Evolutionary conservation across 345 rosid genomes (phyloP).

Genomic region (Eucalyptus camaldulensis): DNA sequence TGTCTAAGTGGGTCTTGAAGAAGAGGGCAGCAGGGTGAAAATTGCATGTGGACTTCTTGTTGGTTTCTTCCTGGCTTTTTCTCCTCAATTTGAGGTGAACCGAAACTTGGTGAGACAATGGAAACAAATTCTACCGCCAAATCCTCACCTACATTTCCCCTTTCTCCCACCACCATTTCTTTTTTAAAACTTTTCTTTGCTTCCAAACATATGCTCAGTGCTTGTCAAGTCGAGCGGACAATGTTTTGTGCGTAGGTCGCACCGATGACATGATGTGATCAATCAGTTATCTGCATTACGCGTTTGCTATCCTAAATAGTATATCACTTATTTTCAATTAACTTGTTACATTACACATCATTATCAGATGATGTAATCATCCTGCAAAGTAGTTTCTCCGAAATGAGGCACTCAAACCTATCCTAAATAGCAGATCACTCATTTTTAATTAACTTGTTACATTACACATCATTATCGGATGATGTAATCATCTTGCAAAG

Average conservation of each 20-base stretch:
- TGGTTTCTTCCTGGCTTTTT: not conserved
- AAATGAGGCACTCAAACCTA: not conserved
- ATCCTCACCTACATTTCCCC: not conserved
- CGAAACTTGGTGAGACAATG: not conserved
- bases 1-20: not conserved
- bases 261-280: not conserved
- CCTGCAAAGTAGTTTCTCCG: fast-evolving
- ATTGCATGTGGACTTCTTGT: not conserved
- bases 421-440: too few relatives aligned
- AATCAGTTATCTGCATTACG: fast-evolving
- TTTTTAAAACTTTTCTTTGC: not conserved
- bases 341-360: not conserved
- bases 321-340: not conserved
- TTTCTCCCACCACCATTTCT: not conserved
- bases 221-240: not conserved
- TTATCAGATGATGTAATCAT: not conserved
- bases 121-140: not conserved
- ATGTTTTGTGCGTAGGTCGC: not conserved
- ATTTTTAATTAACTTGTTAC: too few relatives aligned
- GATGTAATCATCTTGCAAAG: too few relatives aligned
- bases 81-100: not conserved
- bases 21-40: not conserved
- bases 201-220: not conserved
- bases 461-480: too few relatives aligned
- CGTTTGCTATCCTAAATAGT: not conserved